These are phyloP conservation scores for Pleodorina starrii DNA, from an alignment of 139 green algal species.

Conservation along the genomic window DNA sequence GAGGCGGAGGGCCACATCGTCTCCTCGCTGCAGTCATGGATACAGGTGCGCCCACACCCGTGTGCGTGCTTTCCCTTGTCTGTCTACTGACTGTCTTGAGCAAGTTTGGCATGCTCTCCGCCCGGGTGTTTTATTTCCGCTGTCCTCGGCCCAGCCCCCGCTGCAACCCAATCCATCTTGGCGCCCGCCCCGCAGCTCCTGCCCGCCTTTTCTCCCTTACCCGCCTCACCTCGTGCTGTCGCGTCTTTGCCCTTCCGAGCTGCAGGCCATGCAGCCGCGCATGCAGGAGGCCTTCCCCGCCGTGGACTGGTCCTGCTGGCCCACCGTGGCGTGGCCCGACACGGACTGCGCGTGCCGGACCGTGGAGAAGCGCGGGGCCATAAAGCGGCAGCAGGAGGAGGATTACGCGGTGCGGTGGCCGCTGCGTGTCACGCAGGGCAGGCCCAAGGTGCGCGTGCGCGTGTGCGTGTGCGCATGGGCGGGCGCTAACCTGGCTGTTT, in stretches of 20 bases:
- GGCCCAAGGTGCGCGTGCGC: constrained; percentile 41
- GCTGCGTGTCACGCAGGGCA: constrained; percentile 34
- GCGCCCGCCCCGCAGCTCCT: too few relatives aligned
- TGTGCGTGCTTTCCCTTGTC: too few relatives aligned
- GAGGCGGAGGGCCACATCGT: constrained; percentile 40
- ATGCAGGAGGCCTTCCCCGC: constrained; percentile 27
- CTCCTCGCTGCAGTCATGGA: constrained; percentile 21
- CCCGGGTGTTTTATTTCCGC: too few relatives aligned
- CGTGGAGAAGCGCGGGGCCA: constrained; percentile 40
- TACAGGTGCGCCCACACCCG: constrained; percentile 27
- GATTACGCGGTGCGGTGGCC: constrained; percentile 42
- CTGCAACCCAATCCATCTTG: too few relatives aligned
- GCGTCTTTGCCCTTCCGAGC: not conserved
- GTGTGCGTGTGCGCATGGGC: too few relatives aligned
- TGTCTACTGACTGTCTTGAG: too few relatives aligned
- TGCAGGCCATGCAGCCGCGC: constrained; percentile 41
- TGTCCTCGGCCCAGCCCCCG: too few relatives aligned
- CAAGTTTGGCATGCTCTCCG: too few relatives aligned
- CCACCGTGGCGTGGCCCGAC: constrained; percentile 16
- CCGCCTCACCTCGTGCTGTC: not conserved
- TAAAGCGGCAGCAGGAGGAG: constrained; percentile 48
- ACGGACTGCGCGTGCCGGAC: constrained; percentile 17
- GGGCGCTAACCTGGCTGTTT: too few relatives aligned
- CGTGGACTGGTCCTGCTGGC: constrained; percentile 32
- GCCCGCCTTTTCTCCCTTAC: too few relatives aligned